Base-by-base conservation (phyloP, 176 grass and related monocot genomes). In the Puccinellia tenuiflora region DNA sequence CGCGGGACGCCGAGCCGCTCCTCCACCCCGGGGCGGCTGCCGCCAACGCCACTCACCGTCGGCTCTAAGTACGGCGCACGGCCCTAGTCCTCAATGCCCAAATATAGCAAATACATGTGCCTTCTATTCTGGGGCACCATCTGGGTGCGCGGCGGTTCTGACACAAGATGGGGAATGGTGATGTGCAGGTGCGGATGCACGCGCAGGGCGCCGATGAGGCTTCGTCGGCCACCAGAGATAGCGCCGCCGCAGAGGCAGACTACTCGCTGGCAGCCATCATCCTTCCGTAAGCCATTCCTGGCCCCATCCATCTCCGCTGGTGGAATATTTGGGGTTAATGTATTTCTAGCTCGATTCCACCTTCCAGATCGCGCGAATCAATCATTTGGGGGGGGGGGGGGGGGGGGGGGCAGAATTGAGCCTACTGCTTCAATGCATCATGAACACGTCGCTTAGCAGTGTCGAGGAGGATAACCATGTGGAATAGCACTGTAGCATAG, bases 241-340 rank as follows among this genome's bases (percentile, higher is more conserved):
- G 73, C 76, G 79, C 59, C 45, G 38, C 76, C 13, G 25, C 57
- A 5, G 73, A 62, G 11, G 46, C 40, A 16, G 25, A 77, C 7
- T 89, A 93, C 83, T 82, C 86, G 21, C 95, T 86, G 87, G 29
- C 89, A 13, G 77, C 89, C 73, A 31, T 98, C 80, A 18, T 98
- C 80, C 56, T 92, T 17, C 96, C 93, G 93, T 98, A 90, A 93
- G 87, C 50, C 20, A 45, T 63, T 59, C 24, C 16, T 45, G 5
- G 0, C 30, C 38, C 48, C 15, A 30, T 47, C 5, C n/a, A 16
- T 42, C 22, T 34, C 10, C 5, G 3, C 3, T n/a, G 16, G 0
- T 38, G 38, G 1, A 42, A 54, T 70, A n/a, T 81, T 74, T 24
- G 59, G 75, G 46, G 39, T 39, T 69, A 77, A 40, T 59, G 56